Percentiles rank a stretch among this genome's conserved stretches.
Conservation (phyloP, 345 rosid species). For the Lepidium didymum region DNA sequence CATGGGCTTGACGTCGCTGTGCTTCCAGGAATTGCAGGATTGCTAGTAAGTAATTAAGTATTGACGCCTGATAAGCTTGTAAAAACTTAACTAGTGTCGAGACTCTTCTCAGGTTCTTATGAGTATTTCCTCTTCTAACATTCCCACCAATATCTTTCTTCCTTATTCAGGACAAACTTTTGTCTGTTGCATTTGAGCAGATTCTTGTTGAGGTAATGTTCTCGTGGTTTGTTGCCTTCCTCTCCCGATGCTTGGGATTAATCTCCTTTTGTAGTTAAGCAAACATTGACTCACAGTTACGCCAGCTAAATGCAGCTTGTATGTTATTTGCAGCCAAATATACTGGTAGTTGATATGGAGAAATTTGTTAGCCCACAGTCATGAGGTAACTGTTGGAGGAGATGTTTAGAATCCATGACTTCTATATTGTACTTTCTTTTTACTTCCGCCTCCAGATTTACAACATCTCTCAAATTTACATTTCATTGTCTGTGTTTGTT, state of each 20-base stretch:
- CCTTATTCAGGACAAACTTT: conserved; percentile 70
- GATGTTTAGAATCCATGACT: background rate
- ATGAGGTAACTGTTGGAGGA: conserved; percentile 36
- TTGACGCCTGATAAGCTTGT: background rate
- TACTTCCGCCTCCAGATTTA: background rate
- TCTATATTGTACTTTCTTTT: background rate
- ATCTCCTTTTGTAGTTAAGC: background rate
- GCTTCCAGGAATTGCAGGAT: conserved; percentile 93
- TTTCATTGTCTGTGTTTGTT: conserved; percentile 8
- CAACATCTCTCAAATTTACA: background rate
- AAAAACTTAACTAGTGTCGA: conserved; percentile 28
- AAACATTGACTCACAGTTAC: background rate
- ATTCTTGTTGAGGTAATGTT: conserved; percentile 63
- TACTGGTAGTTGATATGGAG: conserved; percentile 91
- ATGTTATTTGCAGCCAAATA: conserved; percentile 71
- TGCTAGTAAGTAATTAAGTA: conserved; percentile 91
- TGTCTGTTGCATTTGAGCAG: conserved; percentile 86
- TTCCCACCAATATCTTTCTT: conserved; percentile 1
- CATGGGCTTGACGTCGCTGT: conserved; percentile 83
- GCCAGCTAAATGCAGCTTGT: conserved; percentile 3
- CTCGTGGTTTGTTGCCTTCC: background rate
- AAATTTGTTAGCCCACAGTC: conserved; percentile 55
- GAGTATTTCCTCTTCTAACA: background rate
- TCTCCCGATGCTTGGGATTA: background rate
- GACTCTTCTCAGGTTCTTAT: background rate